Base-by-base conservation (phyloP, 2,329 filamentous ascomycete species). In the Talaromyces sp. region DNA sequence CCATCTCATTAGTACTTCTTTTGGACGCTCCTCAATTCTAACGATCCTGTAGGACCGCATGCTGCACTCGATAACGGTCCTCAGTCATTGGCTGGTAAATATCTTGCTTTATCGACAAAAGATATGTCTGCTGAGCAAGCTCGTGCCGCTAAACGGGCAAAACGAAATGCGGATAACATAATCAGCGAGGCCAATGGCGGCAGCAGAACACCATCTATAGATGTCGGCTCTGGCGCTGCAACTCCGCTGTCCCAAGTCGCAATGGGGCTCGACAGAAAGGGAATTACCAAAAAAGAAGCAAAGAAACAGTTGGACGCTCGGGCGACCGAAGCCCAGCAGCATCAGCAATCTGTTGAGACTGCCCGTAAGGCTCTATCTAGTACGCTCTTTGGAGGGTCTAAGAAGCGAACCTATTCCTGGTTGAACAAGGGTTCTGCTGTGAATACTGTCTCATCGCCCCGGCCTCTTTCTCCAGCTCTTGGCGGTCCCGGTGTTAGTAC, bases 251-350 rank as follows among this genome's bases (percentile, higher is more conserved):
- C 55, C 5, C 58, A 57, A 37, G 66, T 22, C 58, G 61, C 21
- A 63, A 73, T 86, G 0, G 86, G 88, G 56, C 70, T 78, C 1
- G 80, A 84, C 37, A 77, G 77, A 63, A 93, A 91, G 71, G 81
- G 85, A 3, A 81, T 89, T 53, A 89, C 88, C 4, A 97, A 97
- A 80, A 97, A 97, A 76, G 91, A 96, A 71, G 81, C 88, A 69
- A 90, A 87, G 72, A 88, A 86, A 63, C 81, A 88, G 64, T 83
- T 85, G n/a, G 87, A 90, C 60, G 78, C 80, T 3, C 89, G 89
- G 65, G 83, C 87, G 21, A 88, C 85, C 0, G 90, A 95, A 67
- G 88, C 88, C 17, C 87, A 87, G 59, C 89, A 87, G 63, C 91
- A 93, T 63, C 85, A 86, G 21, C 89, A 87, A 62, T 91, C 93